These are phyloP conservation scores for Tetrahymena thermophila DNA, from an alignment of 73 alveolate genomes.

Conservation along the genomic window DNA sequence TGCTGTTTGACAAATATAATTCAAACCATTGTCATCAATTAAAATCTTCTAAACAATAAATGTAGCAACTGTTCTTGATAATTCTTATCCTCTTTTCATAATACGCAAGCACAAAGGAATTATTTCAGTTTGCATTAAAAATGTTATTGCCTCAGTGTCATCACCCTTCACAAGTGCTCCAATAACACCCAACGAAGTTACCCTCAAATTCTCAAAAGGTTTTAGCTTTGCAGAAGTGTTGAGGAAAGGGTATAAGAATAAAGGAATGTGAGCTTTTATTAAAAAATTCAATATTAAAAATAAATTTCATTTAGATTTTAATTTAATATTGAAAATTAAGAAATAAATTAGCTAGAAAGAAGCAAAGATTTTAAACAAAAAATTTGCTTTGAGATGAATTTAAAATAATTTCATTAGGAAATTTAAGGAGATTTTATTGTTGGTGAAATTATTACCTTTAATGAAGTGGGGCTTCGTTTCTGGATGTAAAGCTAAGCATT, in stretches of 20 bases:
- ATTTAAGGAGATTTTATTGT: no score
- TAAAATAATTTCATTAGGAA: no score
- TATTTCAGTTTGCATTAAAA: slow-evolving; percentile 94
- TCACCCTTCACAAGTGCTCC: slow-evolving; percentile 98
- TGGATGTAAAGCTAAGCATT: slow-evolving; percentile 91
- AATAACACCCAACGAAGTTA: slow-evolving; percentile 97
- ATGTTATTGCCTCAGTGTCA: slow-evolving; percentile 93
- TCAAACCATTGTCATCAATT: slow-evolving; percentile 92
- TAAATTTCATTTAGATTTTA: no score
- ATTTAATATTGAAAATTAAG: no score
- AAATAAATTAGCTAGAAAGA: no score
- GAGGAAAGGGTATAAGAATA: slow-evolving; percentile 95
- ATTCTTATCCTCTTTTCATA: slow-evolving; percentile 98
- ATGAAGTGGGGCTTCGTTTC: slow-evolving; percentile 84
- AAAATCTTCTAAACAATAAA: slow-evolving; percentile 95
- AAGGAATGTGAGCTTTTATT: slow-evolving; percentile 94
- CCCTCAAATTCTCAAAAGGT: slow-evolving; percentile 96
- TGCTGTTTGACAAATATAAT: slow-evolving; percentile 90
- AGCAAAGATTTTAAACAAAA: no score
- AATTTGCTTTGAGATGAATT: neutral
- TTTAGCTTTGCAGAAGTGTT: slow-evolving; percentile 90
- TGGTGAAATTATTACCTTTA: slow-evolving; percentile 28
- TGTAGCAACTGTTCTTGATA: slow-evolving; percentile 97
- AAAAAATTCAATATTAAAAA: neutral
- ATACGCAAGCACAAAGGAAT: slow-evolving; percentile 98